These are phyloP conservation scores for Panellus pusillus DNA, from an alignment of 768 basidiomycete species.

Conservation along the genomic window DNA sequence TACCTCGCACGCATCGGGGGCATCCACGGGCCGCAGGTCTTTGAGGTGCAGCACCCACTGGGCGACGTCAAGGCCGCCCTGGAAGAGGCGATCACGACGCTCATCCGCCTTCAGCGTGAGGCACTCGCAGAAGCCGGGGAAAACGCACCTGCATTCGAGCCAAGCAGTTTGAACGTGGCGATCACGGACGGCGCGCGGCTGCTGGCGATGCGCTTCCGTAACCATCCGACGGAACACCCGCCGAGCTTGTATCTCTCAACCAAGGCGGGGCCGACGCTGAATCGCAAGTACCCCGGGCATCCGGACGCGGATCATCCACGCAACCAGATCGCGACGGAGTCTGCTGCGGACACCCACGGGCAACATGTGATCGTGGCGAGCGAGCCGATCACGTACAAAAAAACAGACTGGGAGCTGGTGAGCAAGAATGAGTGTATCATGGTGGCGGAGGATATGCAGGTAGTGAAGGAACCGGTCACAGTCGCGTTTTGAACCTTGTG, in stretches of 20 bases:
- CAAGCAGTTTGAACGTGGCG: constrained; percentile 2
- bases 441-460: constrained; percentile 5
- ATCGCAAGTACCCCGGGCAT: constrained; percentile 7
- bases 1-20: not conserved
- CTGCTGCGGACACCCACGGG: not conserved
- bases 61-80: not conserved
- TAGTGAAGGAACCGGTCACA: not conserved
- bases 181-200: constrained; percentile 2
- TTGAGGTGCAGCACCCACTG: constrained; percentile 6
- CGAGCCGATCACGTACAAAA: constrained; percentile 3
- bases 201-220: not conserved
- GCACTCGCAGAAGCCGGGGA: not conserved
- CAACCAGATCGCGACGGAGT: not conserved
- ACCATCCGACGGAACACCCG: constrained; percentile 6
- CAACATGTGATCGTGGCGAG: constrained; percentile 3
- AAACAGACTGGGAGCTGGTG: constrained; percentile 3
- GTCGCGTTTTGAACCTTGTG: not conserved
- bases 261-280: constrained; percentile 5
- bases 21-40: constrained; percentile 3
- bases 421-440: constrained; percentile 9
- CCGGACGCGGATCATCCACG: not conserved
- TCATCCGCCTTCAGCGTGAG: constrained; percentile 2
- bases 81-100: constrained; percentile 1
- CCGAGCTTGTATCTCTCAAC: constrained; percentile 4
- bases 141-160: not conserved